Evolutionary conservation across 441 rosid species (phyloP).

Genomic region (Adansonia gregorii): DNA sequence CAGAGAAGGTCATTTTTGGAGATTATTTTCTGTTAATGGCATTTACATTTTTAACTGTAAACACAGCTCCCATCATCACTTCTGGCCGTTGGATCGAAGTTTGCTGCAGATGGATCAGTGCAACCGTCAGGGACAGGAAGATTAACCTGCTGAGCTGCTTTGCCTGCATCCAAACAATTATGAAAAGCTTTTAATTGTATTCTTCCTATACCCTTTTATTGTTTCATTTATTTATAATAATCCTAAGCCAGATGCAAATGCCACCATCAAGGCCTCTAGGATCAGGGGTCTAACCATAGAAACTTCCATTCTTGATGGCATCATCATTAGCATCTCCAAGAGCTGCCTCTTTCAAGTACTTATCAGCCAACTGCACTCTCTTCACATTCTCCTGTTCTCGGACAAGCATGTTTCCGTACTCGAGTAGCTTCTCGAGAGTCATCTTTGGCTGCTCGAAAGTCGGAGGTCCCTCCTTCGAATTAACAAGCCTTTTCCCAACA

Average conservation of each 20-base stretch:
- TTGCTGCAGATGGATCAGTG: constrained; percentile 41
- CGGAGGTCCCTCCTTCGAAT: constrained; percentile 84
- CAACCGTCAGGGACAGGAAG: constrained; percentile 60
- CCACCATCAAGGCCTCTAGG: constrained; percentile 10
- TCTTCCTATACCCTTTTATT: constrained; percentile 20
- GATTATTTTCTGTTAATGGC: no score
- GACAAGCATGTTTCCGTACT: constrained; percentile 57
- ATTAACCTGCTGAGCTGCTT: constrained; percentile 53
- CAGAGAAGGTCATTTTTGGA: background rate
- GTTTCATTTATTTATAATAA: constrained; percentile 2
- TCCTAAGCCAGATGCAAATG: constrained; percentile 1
- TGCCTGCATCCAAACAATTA: constrained; percentile 29
- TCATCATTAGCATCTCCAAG: constrained; percentile 66
- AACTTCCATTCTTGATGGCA: constrained; percentile 44
- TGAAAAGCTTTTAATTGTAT: background rate
- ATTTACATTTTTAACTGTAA: constrained; percentile 16
- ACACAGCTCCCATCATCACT: constrained; percentile 29
- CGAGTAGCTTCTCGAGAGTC: constrained; percentile 45
- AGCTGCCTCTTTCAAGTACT: constrained; percentile 52
- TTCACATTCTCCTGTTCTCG: constrained; percentile 60
- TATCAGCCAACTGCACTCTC: constrained; percentile 54
- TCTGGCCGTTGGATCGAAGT: constrained; percentile 26
- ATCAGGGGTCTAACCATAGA: constrained; percentile 23
- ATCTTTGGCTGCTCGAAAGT: constrained; percentile 53
- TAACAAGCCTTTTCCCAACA: constrained; percentile 83